Evolutionary conservation across 345 rosid genomes (phyloP).

Genomic region (Brassica cretica): DNA sequence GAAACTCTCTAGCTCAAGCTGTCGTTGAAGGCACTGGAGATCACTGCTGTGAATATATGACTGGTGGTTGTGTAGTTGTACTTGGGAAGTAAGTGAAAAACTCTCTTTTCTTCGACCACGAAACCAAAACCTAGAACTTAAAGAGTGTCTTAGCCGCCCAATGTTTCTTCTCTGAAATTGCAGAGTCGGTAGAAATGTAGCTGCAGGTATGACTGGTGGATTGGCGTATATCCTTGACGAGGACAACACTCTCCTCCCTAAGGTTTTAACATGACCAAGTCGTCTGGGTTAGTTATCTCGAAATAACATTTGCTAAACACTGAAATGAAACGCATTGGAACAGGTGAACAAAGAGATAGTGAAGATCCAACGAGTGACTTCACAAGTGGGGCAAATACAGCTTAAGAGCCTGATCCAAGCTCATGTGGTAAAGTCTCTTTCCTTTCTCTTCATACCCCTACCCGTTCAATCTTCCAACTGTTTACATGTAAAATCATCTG

Average conservation of each 20-base stretch:
- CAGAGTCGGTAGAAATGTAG: constrained; percentile 99
- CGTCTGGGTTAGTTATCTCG: neutral
- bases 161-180: constrained; percentile 23
- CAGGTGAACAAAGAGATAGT: constrained; percentile 95
- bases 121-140: constrained; percentile 3
- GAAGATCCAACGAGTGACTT: constrained; percentile 85
- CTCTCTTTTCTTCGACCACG: neutral
- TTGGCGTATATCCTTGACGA: constrained; percentile 90
- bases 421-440: constrained; percentile 61
- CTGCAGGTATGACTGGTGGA: constrained; percentile 99
- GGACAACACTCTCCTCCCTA: constrained; percentile 79
- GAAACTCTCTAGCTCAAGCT: constrained; percentile 93
- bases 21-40: constrained; percentile 99
- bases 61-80: constrained; percentile 94
- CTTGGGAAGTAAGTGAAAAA: constrained; percentile 84
- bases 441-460: neutral
- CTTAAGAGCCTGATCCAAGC: constrained; percentile 84
- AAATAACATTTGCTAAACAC: neutral
- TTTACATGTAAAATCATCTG: constrained; percentile 1
- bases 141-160: neutral
- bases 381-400: constrained; percentile 92
- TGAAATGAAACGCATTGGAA: constrained; percentile 10
- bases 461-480: neutral
- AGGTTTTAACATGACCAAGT: constrained; percentile 50
- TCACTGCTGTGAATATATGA: constrained; percentile 98